Percentiles rank a stretch among this genome's conserved stretches.
Conservation (phyloP, 331 rosid species). For the Malus hybrid region DNA sequence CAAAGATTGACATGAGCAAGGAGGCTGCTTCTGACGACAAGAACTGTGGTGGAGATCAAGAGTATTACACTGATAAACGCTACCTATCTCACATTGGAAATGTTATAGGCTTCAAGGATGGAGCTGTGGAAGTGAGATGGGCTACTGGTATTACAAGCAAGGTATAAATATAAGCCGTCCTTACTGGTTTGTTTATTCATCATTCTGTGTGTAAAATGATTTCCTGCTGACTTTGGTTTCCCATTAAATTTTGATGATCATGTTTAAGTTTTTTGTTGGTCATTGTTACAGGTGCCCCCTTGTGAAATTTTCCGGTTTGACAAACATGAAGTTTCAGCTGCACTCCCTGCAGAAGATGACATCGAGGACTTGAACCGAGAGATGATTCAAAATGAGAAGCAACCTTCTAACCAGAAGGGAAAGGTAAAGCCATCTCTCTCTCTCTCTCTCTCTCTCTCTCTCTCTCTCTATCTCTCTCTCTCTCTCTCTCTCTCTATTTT, state of each 20-base stretch:
- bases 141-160: slow-evolving; percentile 62
- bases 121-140: slow-evolving; percentile 87
- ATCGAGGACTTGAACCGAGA: slow-evolving; percentile 46
- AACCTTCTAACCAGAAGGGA: slow-evolving; percentile 29
- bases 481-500: background rate
- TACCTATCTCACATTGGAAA: slow-evolving; percentile 63
- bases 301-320: slow-evolving; percentile 62
- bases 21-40: slow-evolving; percentile 31
- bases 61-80: slow-evolving; percentile 23
- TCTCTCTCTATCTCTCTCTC: background rate
- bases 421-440: slow-evolving; percentile 37
- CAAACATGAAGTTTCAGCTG: slow-evolving; percentile 50
- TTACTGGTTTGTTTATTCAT: background rate
- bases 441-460: background rate
- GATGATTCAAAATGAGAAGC: slow-evolving; percentile 35
- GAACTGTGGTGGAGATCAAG: slow-evolving; percentile 25
- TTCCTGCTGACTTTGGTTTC: slow-evolving; percentile 13
- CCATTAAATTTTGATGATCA: background rate
- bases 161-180: slow-evolving; percentile 35
- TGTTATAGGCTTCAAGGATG: slow-evolving; percentile 60
- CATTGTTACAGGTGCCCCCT: slow-evolving; percentile 63
- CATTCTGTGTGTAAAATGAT: slow-evolving; percentile 8
- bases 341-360: slow-evolving; percentile 45
- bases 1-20: slow-evolving; percentile 21
- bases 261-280: slow-evolving; percentile 7